Evolutionary conservation across 2,329 filamentous ascomycete species (phyloP).

Genomic region (Teratosphaeria gauchensis): DNA sequence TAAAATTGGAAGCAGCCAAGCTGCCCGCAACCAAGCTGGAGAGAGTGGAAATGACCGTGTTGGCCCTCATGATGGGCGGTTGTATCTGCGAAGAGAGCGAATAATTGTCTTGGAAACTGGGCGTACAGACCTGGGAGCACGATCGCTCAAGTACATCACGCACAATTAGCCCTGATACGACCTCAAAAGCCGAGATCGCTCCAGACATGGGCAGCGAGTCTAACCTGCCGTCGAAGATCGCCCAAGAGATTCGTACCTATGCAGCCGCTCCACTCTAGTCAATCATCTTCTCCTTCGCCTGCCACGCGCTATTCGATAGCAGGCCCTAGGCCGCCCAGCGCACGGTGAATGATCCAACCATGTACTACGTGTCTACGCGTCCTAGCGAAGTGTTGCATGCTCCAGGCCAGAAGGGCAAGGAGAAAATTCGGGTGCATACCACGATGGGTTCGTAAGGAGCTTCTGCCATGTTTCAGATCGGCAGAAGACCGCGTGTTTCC

Average conservation of each 20-base stretch:
- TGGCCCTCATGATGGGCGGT: background rate
- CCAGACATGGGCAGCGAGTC: background rate
- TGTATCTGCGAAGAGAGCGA: background rate
- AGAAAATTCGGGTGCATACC: background rate
- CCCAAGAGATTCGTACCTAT: background rate
- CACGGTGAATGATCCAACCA: background rate
- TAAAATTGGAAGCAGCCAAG: background rate
- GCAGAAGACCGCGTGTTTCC: background rate
- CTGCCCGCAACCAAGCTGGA: background rate
- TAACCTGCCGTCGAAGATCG: background rate
- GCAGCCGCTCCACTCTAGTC: background rate
- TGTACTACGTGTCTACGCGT: background rate
- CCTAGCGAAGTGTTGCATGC: background rate
- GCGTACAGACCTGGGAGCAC: background rate
- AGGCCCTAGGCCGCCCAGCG: too few relatives aligned
- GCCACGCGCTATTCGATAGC: background rate
- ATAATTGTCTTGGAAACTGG: background rate
- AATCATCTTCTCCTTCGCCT: background rate
- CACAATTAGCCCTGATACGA: background rate
- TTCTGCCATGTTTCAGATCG: background rate
- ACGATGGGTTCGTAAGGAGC: background rate
- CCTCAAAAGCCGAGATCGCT: background rate
- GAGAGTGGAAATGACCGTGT: background rate
- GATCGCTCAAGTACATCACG: background rate
- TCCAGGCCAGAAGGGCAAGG: background rate